phyloP scores from a whole-genome alignment of 495 filamentous ascomycete genomes.

The Aspergillus affinis region DNA sequence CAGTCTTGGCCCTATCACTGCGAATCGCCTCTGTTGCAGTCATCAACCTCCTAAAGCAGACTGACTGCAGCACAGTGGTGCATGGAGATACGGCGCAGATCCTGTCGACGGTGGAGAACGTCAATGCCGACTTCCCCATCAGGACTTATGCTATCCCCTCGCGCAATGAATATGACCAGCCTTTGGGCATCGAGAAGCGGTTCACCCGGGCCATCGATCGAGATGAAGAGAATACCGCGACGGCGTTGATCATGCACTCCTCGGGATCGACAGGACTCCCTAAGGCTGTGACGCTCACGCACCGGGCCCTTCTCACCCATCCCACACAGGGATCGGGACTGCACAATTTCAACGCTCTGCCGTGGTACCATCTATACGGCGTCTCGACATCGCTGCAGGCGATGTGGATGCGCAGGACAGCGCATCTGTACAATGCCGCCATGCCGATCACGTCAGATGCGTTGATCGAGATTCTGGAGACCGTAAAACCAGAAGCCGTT shows the following conservation, averaged over 20 bases:
- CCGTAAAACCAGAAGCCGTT: not conserved
- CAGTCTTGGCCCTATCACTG: not conserved
- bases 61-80: not conserved
- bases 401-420: not conserved
- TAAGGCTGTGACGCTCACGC: not conserved
- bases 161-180: not conserved
- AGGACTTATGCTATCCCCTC: not conserved
- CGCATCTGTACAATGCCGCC: not conserved
- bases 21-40: not conserved
- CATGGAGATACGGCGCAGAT: not conserved
- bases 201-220: not conserved
- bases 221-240: not conserved
- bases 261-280: not conserved
- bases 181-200: not conserved
- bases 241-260: not conserved
- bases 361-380: not conserved
- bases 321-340: not conserved
- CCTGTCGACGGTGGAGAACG: not conserved
- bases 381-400: not conserved
- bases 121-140: not conserved
- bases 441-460: not conserved
- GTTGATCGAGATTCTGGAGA: not conserved
- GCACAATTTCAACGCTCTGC: not conserved
- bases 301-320: not conserved
- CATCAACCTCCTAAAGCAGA: not conserved